A percentile compares a stretch with the other conserved stretches of the same genome.
These are phyloP conservation scores for Penicillium simplicissimum DNA, from an alignment of 495 filamentous ascomycete species.

Conservation along the genomic window DNA sequence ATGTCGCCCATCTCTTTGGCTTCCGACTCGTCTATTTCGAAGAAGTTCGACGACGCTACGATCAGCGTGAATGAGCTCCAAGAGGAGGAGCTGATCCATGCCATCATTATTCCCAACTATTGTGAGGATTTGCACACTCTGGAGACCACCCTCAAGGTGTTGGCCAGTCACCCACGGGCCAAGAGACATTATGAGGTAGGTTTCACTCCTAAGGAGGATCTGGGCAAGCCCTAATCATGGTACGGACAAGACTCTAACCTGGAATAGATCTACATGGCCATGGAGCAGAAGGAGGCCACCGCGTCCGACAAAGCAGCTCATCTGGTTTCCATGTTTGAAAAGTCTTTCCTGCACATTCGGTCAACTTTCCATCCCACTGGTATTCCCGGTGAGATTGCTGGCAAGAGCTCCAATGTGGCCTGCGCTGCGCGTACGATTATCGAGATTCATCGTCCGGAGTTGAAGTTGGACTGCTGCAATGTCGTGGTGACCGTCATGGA, in stretches of 20 bases:
- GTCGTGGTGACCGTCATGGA: conserved; percentile 71
- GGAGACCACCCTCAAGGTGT: conserved; percentile 62
- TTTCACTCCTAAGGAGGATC: not conserved
- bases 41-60: conserved; percentile 6
- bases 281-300: conserved; percentile 62
- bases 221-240: not conserved
- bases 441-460: conserved; percentile 47
- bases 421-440: conserved; percentile 64
- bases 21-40: conserved; percentile 12
- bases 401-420: conserved; percentile 68
- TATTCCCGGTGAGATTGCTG: conserved; percentile 62
- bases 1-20: conserved; percentile 15
- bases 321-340: conserved; percentile 55
- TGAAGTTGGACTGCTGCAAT: conserved; percentile 50
- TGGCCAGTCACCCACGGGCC: conserved; percentile 65
- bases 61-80: conserved; percentile 12
- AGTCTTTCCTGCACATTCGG: conserved; percentile 60
- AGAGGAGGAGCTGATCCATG: conserved; percentile 51
- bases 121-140: conserved; percentile 66
- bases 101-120: conserved; percentile 70
- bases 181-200: conserved; percentile 65
- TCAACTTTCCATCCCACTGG: conserved; percentile 62
- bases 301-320: conserved; percentile 54
- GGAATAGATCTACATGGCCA: conserved; percentile 65
- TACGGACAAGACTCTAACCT: not conserved